These are phyloP conservation scores for Chlorella sp. DNA, from an alignment of 139 green algal species.

Conservation along the genomic window DNA sequence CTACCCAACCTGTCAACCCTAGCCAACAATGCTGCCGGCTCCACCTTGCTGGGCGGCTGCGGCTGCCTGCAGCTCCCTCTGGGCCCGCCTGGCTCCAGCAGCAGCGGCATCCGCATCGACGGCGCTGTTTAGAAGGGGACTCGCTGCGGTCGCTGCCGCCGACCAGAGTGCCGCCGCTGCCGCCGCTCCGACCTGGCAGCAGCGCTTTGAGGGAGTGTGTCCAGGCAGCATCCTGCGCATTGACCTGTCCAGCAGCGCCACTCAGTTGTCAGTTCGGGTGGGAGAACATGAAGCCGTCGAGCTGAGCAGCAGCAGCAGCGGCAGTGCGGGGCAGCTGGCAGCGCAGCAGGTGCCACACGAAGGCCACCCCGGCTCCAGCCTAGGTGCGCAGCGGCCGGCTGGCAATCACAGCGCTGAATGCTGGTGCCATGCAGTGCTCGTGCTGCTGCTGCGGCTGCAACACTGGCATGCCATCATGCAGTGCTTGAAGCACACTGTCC, in stretches of 20 bases:
- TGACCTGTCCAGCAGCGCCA: not conserved
- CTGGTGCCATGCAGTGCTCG: too few relatives aligned
- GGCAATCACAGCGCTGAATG: too few relatives aligned
- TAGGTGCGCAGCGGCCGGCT: not conserved
- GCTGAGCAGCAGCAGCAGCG: not conserved
- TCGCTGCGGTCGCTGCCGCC: not conserved
- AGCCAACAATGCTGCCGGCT: not conserved
- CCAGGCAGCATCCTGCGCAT: conserved; percentile 21
- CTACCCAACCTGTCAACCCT: too few relatives aligned
- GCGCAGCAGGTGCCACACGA: not conserved
- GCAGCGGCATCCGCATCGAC: not conserved
- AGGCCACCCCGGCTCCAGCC: not conserved
- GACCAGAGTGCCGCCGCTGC: not conserved
- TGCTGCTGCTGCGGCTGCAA: not conserved
- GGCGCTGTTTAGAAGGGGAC: not conserved
- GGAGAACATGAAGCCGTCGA: conserved; percentile 35
- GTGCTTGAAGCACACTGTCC: not conserved
- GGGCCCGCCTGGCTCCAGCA: not conserved
- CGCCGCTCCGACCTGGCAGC: not conserved
- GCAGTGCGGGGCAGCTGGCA: not conserved
- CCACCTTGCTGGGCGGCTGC: not conserved
- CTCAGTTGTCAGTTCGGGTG: not conserved
- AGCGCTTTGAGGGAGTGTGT: not conserved
- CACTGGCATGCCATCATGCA: too few relatives aligned
- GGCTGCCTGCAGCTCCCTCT: not conserved